These are phyloP conservation scores for Botrytis pseudocinerea DNA, from an alignment of 2,329 filamentous ascomycete genomes.

Conservation along the genomic window DNA sequence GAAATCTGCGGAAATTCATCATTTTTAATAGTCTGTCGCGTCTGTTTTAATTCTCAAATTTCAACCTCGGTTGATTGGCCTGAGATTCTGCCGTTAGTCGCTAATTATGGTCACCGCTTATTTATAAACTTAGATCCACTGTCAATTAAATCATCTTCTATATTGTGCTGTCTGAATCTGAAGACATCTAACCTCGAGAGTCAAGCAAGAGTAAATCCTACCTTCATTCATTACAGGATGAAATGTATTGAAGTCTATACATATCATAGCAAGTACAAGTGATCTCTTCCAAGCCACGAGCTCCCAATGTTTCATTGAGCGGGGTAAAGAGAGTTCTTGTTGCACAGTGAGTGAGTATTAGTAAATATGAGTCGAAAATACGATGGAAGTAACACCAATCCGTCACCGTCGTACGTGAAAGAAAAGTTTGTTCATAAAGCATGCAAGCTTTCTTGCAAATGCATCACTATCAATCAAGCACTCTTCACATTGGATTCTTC, in stretches of 20 bases:
- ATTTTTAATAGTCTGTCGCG: neutral
- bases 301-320: neutral
- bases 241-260: neutral
- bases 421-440: neutral
- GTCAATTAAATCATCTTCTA: neutral
- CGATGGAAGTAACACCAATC: neutral
- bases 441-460: neutral
- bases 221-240: neutral
- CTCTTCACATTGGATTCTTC: neutral
- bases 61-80: neutral
- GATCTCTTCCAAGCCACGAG: neutral
- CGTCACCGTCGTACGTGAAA: neutral
- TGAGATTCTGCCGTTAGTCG: neutral
- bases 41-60: neutral
- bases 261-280: too few species aligned
- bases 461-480: neutral
- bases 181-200: neutral
- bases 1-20: neutral
- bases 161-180: neutral
- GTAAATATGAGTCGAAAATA: conserved; percentile 5
- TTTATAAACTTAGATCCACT: neutral
- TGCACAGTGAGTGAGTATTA: neutral
- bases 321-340: neutral
- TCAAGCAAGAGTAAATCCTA: neutral
- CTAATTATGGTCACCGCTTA: neutral